Conservation (phyloP, 2,329 filamentous ascomycete species). For the Pseudogymnoascus verrucosus region DNA sequence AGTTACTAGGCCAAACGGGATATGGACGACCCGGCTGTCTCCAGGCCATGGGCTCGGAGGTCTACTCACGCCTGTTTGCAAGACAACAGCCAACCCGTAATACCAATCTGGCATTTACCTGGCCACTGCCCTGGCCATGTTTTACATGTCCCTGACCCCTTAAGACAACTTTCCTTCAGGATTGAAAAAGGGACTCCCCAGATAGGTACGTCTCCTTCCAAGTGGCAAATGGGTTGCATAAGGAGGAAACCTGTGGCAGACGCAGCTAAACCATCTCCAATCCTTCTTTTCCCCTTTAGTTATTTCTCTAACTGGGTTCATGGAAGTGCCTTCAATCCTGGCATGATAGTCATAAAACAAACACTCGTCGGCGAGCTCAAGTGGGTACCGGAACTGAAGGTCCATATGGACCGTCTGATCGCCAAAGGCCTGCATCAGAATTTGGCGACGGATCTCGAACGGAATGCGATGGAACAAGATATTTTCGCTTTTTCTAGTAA, state of each 20-base stretch:
- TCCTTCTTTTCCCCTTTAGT: neutral
- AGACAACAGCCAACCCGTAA: neutral
- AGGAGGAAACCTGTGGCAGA: neutral
- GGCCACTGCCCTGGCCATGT: neutral
- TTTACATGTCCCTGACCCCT: neutral
- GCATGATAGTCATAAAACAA: neutral
- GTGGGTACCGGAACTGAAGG: neutral
- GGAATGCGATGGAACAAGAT: neutral
- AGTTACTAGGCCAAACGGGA: neutral
- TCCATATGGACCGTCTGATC: conserved; percentile 3
- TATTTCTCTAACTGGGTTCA: too few species aligned
- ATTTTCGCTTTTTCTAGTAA: neutral
- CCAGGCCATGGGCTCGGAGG: neutral
- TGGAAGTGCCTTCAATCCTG: neutral
- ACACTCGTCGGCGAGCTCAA: neutral
- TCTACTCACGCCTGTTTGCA: neutral
- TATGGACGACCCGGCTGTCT: neutral
- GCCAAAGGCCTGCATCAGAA: neutral
- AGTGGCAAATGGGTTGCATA: neutral
- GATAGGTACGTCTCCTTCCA: neutral
- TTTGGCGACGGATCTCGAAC: neutral
- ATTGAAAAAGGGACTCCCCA: neutral
- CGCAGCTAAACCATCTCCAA: conserved; percentile 1
- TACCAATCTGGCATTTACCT: neutral
- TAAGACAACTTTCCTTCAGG: neutral